Evolutionary conservation across 1,139 yeast genomes (phyloP), one percentile per base, ranked within the genome.

Genomic region (Scheffersomyces stambukii): DNA sequence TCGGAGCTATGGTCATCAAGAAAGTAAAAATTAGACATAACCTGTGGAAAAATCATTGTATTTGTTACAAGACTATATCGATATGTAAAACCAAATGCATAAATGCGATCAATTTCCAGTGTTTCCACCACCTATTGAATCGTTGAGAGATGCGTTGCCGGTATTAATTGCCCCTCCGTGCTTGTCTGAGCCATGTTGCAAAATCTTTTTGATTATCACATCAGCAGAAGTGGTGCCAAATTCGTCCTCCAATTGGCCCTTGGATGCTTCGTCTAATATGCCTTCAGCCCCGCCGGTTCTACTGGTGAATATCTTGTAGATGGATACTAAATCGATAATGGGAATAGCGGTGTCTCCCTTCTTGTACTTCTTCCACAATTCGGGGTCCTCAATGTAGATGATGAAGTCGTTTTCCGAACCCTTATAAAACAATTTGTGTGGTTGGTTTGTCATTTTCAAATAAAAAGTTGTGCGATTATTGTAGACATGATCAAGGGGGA

Each of bases 271-370:
- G 36, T 80, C 86, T 19, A 81, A 54, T 6, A 71, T 68, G 32
- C 94, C 94, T 44, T 77, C 84, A 4, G 75, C 60, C 19, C 95
- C 95, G 27, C 83, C 82, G 26, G 64, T 65, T 40, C 72, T 70
- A 36, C 75, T 70, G 18, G 72, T 64, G 50, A 70, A 84, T 10
- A 84, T 70, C 47, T 80, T 74, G 61, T 75, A 82, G 11, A 72
- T 64, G 1, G 80, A 78, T 2, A 83, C 78, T 15, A 81, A 70
- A 23, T 78, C 79, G 9, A 79, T 65, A 39, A 84, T 59, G 21
- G 93, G 82, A 25, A 75, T 54, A 12, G 77, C 58, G 20, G 73
- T 51, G 38, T 71, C 68, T 24, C 77, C 76, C 26, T 66, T 62
- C 35, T 57, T 54, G 56, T 64, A 84, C 27, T 70, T 61, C 7